These are phyloP conservation scores for Nicotiana benthamiana DNA, from an alignment of 257 asterid species.

Conservation along the genomic window DNA sequence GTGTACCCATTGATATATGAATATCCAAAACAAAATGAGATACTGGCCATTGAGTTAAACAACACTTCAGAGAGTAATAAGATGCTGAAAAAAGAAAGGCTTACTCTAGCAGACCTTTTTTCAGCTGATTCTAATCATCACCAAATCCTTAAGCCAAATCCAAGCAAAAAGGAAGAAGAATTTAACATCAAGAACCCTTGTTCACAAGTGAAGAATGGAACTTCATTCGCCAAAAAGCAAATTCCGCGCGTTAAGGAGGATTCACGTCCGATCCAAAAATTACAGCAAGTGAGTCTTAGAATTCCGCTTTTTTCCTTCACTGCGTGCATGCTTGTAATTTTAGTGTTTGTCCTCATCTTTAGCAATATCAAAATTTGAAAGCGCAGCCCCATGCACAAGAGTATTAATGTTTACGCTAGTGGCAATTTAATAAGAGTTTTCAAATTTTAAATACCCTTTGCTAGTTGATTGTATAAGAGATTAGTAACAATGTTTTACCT, in stretches of 20 bases:
- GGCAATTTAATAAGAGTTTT: too few species aligned
- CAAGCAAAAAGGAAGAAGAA: background rate
- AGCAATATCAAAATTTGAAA: too few species aligned
- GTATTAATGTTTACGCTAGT: too few species aligned
- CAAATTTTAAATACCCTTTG: too few species aligned
- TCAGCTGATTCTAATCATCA: constrained; percentile 30
- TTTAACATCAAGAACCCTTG: background rate
- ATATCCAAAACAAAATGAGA: background rate
- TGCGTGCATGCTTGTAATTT: too few species aligned
- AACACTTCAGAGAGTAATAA: background rate
- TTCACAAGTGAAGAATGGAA: constrained; percentile 10
- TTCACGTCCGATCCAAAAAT: constrained; percentile 40
- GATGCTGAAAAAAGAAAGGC: constrained; percentile 31
- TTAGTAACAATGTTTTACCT: too few species aligned
- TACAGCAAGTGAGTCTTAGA: constrained; percentile 31
- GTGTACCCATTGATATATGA: constrained; percentile 22
- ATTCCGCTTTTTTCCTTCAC: background rate
- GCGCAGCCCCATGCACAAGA: too few species aligned
- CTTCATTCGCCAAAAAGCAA: constrained; percentile 22
- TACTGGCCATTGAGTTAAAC: background rate
- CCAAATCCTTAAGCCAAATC: background rate
- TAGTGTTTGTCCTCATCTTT: too few species aligned
- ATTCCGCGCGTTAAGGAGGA: constrained; percentile 27
- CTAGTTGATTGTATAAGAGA: too few species aligned
- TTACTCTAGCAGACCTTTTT: constrained; percentile 64